Evolutionary conservation across 805 yeast species (phyloP).

Genomic region (Wickerhamiella kurtzmanii): DNA sequence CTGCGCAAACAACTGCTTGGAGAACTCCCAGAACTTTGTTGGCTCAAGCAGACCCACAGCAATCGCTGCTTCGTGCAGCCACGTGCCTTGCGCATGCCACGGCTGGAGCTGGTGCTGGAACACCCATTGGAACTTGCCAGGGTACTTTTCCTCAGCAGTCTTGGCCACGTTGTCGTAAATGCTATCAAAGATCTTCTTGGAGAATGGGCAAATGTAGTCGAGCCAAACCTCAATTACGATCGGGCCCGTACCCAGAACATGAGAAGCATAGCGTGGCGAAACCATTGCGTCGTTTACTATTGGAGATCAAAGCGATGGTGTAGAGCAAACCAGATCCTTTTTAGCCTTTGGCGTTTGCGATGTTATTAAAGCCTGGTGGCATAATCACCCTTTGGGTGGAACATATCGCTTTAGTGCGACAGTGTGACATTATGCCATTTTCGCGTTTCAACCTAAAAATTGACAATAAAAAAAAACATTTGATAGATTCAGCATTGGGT

Average conservation of each 20-base stretch:
- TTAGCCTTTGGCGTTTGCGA: no score
- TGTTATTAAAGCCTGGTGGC: background rate
- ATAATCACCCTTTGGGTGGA: background rate
- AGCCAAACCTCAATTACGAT: slow-evolving; percentile 19
- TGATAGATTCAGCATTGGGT: no score
- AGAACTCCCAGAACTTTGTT: slow-evolving; percentile 41
- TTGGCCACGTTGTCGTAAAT: slow-evolving; percentile 41
- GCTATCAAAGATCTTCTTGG: slow-evolving; percentile 49
- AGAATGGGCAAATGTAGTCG: slow-evolving; percentile 48
- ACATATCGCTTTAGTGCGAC: background rate
- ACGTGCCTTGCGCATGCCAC: slow-evolving; percentile 70
- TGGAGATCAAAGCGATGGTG: background rate
- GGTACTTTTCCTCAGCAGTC: slow-evolving; percentile 31
- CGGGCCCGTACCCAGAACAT: slow-evolving; percentile 16
- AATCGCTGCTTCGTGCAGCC: slow-evolving; percentile 56
- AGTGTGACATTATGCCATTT: background rate
- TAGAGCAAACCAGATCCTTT: no score
- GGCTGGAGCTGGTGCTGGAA: slow-evolving; percentile 74
- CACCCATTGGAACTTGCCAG: slow-evolving; percentile 43
- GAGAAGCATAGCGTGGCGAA: slow-evolving; percentile 15
- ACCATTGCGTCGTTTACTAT: slow-evolving; percentile 10
- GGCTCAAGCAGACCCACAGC: slow-evolving; percentile 50
- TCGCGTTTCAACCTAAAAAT: background rate
- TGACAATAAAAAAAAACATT: no score
- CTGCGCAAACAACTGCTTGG: slow-evolving; percentile 42